A percentile compares a stretch with the other conserved stretches of the same genome.
These are phyloP conservation scores for Erodium trifolium DNA, from an alignment of 441 rosid species.

Conservation along the genomic window DNA sequence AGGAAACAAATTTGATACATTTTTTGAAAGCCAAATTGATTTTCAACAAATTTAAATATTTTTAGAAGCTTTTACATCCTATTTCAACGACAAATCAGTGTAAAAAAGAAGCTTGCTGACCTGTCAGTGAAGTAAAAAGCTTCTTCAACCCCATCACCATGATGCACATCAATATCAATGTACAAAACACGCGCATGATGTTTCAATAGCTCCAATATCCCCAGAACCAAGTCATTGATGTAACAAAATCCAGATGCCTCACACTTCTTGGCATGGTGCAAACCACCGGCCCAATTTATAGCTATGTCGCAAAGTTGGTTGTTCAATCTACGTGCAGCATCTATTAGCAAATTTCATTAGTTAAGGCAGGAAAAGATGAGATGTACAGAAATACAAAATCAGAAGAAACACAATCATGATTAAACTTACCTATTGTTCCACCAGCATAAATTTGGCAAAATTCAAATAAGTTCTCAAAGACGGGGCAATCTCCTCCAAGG, in stretches of 20 bases:
- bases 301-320: constrained; percentile 90
- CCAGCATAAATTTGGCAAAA: constrained; percentile 98
- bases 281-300: constrained; percentile 97
- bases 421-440: constrained; percentile 76
- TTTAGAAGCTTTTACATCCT: constrained; percentile 1
- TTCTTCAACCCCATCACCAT: constrained; percentile 99
- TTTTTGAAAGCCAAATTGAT: neutral
- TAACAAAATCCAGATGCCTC: constrained; percentile 32
- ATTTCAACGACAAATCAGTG: constrained; percentile 12
- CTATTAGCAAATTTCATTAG: constrained; percentile 26
- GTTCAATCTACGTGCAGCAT: constrained; percentile 90
- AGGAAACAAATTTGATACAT: neutral
- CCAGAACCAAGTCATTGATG: constrained; percentile 88
- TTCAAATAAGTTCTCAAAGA: constrained; percentile 83
- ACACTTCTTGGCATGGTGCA: constrained; percentile 97
- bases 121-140: constrained; percentile 97
- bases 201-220: constrained; percentile 85
- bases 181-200: constrained; percentile 85
- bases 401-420: neutral
- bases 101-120: constrained; percentile 26
- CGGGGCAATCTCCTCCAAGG: constrained; percentile 97
- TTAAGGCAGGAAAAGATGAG: constrained; percentile 11
- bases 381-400: neutral
- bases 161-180: constrained; percentile 96
- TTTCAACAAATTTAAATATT: neutral